These are phyloP conservation scores for Fomitopsis schrenkii DNA, from an alignment of 1,284 basidiomycete genomes.

Conservation along the genomic window DNA sequence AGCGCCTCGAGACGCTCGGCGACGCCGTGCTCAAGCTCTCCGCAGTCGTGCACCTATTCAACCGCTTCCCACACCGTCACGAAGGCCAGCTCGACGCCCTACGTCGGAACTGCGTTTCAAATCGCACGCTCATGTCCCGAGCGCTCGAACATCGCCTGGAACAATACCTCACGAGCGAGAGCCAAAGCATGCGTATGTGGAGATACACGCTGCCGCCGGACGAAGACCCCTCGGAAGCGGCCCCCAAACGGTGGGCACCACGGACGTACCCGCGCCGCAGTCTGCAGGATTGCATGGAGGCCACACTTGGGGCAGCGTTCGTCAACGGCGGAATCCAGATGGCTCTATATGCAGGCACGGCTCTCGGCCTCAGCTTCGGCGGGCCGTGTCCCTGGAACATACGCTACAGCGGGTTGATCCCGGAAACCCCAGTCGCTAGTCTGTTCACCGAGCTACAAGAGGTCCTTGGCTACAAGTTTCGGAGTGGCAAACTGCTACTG, in stretches of 20 bases:
- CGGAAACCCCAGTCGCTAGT: conserved; percentile 28
- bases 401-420: conserved; percentile 38
- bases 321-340: conserved; percentile 64
- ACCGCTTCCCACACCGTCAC: conserved; percentile 68
- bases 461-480: conserved; percentile 67
- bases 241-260: conserved; percentile 23
- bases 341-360: conserved; percentile 60
- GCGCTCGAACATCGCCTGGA: conserved; percentile 64
- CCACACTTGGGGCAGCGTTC: conserved; percentile 72
- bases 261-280: conserved; percentile 58
- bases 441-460: conserved; percentile 58
- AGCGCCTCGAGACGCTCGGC: conserved; percentile 80
- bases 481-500: conserved; percentile 53
- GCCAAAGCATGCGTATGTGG: conserved; percentile 55
- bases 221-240: conserved; percentile 24
- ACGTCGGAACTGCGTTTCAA: conserved; percentile 62
- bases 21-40: conserved; percentile 78
- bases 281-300: conserved; percentile 84
- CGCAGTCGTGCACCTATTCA: conserved; percentile 72
- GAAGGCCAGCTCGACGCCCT: conserved; percentile 75
- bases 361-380: conserved; percentile 68
- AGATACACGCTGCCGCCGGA: conserved; percentile 42
- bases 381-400: conserved; percentile 58
- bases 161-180: conserved; percentile 58
- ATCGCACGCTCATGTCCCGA: conserved; percentile 61